phyloP scores from a whole-genome alignment of 2,329 filamentous ascomycete species.

The Trichoderma asperellum region DNA sequence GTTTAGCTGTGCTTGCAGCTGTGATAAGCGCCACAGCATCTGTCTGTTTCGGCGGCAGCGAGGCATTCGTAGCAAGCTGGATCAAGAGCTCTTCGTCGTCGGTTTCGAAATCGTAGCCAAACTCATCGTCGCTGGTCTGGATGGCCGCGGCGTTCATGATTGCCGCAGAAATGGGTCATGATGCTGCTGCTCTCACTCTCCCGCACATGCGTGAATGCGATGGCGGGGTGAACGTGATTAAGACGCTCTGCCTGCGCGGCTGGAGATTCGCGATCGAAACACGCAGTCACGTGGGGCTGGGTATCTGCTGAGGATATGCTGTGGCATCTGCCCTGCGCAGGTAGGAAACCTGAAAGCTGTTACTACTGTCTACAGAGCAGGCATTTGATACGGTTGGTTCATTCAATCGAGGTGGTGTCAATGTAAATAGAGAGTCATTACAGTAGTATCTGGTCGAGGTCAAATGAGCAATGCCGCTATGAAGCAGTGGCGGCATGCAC shows the following conservation, averaged over 20 bases:
- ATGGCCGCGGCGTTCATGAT: slow-evolving; percentile 26
- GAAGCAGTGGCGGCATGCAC: neutral
- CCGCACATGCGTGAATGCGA: neutral
- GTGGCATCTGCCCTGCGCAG: neutral
- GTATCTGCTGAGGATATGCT: neutral
- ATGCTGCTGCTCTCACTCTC: neutral
- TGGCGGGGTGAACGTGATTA: slow-evolving; percentile 20
- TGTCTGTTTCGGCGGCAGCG: slow-evolving; percentile 6
- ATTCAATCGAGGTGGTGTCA: neutral
- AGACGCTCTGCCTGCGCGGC: neutral
- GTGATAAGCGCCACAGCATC: neutral
- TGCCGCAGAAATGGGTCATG: slow-evolving; percentile 6
- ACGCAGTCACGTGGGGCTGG: slow-evolving; percentile 26
- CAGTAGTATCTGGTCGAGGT: neutral
- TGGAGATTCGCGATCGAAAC: slow-evolving; percentile 14
- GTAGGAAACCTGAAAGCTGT: neutral
- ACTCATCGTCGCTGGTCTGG: slow-evolving; percentile 48
- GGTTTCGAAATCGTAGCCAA: slow-evolving; percentile 51
- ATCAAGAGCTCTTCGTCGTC: slow-evolving; percentile 52
- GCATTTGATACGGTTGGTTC: neutral
- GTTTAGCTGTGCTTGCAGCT: neutral
- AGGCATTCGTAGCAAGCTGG: slow-evolving; percentile 38
- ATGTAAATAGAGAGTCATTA: neutral
- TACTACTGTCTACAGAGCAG: neutral
- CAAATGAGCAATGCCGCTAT: neutral